Base-by-base conservation (phyloP, 352 stramenopile species). In the Albugo candida region DNA sequence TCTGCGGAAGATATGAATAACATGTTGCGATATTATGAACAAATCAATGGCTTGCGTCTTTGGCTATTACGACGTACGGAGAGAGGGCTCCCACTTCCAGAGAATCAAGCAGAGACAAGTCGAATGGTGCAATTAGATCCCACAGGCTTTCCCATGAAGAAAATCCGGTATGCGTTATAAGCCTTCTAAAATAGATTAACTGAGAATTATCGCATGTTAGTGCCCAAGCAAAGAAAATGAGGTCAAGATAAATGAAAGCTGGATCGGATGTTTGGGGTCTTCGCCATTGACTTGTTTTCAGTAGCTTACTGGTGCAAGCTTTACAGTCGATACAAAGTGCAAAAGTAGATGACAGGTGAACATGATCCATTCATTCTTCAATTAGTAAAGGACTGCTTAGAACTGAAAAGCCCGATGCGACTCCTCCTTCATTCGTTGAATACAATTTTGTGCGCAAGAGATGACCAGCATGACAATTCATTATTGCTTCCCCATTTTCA, bases 401-500 rank as follows among this genome's bases (percentile, higher is more conserved):
- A 21, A 96, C 85, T 1, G 91, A 92, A 61, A 94, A 97, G 16
- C 91, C 91, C 13, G 89, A 93, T 11, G 86, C 88, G 14, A 97
- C 91, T 41, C 95, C 95, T 52, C 95, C 95, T 76, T 99, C 95
- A 63, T 98, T 84, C 2, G 93, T 93, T n/a, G 79, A 81, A 10
- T 72, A 82, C 0, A 89, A 62, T 64, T 99, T 99, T 11, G 92
- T 97, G 45, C 94, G 81, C 16, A 98, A 67, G 41, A 99, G 63
- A 58, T 97, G 94, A 5, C 95, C 95, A 4, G 72, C 84, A 57
- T 95, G 85, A 41, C 94, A 79, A 70, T 97, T 97, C 41, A 95
- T 54, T 24, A 97, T 60, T 51, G 96, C 70, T 41, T 70, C 59
- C 17, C 66, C 72, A 31, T 31, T 31, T 48, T 84, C 64, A 41